Evolutionary conservation across 176 grass and related monocot genomes (phyloP).

Genomic region (Neostapfia colusana): DNA sequence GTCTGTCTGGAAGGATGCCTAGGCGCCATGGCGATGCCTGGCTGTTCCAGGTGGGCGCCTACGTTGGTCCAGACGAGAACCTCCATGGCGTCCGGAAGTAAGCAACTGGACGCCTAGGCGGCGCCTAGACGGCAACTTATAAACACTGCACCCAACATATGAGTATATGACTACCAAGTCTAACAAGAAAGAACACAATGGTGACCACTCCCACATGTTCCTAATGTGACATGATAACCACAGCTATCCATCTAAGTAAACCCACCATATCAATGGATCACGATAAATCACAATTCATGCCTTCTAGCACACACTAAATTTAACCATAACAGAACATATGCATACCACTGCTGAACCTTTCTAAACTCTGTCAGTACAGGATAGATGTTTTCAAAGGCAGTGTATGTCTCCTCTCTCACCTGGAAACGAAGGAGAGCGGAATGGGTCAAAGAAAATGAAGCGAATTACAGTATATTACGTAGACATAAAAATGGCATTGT

Average conservation of each 20-base stretch:
- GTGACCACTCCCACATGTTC: too few species aligned
- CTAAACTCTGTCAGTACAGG: constrained; percentile 83
- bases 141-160: too few species aligned
- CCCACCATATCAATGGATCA: background rate
- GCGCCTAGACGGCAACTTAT: too few species aligned
- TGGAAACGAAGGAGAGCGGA: constrained; percentile 33
- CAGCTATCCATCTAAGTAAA: too few species aligned
- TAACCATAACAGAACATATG: background rate
- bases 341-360: constrained; percentile 90
- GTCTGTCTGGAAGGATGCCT: too few species aligned
- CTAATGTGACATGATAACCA: background rate
- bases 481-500: too few species aligned
- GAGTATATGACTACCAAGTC: background rate
- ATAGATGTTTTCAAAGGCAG: constrained; percentile 96
- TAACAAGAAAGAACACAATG: too few species aligned
- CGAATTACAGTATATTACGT: background rate
- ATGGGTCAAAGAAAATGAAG: background rate
- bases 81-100: too few species aligned
- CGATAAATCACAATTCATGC: background rate
- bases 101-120: too few species aligned
- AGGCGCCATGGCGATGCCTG: too few species aligned
- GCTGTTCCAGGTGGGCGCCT: too few species aligned
- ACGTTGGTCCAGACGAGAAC: too few species aligned
- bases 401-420: constrained; percentile 98
- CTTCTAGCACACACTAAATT: background rate